These are phyloP conservation scores for Podospora conica DNA, from an alignment of 495 filamentous ascomycete species.

Conservation along the genomic window DNA sequence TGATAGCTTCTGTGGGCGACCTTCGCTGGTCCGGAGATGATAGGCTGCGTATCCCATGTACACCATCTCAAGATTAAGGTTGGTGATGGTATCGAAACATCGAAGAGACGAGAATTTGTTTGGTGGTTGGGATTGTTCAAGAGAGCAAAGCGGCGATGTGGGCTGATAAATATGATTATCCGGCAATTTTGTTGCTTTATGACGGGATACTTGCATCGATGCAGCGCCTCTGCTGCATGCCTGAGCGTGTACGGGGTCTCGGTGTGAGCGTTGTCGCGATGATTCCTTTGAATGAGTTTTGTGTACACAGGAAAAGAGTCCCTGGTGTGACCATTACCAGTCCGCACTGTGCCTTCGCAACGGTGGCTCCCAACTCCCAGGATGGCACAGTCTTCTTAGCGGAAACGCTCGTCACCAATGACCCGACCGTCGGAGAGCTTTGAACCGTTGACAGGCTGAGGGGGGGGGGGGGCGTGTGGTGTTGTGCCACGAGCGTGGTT, in stretches of 20 bases:
- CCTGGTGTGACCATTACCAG: not conserved
- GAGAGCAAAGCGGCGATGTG: not conserved
- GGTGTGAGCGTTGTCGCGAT: not conserved
- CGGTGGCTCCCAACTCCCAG: not conserved
- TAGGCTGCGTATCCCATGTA: not conserved
- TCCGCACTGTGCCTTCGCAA: conserved; percentile 5
- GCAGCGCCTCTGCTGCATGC: not conserved
- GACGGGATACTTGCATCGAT: not conserved
- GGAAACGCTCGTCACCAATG: conserved; percentile 7
- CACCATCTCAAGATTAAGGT: not conserved
- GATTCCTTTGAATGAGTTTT: not conserved
- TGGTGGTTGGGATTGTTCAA: not conserved
- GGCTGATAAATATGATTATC: not conserved
- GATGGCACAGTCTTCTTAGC: conserved; percentile 4
- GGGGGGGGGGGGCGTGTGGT: not conserved
- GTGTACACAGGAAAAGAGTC: not conserved
- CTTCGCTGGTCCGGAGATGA: not conserved
- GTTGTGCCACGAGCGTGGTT: conserved; percentile 11
- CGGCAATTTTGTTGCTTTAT: not conserved
- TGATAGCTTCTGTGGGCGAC: not conserved
- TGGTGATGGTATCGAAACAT: not conserved
- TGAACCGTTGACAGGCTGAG: not conserved
- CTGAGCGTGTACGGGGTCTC: too few relatives aligned
- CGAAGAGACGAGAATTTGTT: not conserved
- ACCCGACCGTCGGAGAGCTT: conserved; percentile 4